Base-by-base conservation (phyloP, 2,329 filamentous ascomycete genomes). In the Thermothelomyces thermophilus region DNA sequence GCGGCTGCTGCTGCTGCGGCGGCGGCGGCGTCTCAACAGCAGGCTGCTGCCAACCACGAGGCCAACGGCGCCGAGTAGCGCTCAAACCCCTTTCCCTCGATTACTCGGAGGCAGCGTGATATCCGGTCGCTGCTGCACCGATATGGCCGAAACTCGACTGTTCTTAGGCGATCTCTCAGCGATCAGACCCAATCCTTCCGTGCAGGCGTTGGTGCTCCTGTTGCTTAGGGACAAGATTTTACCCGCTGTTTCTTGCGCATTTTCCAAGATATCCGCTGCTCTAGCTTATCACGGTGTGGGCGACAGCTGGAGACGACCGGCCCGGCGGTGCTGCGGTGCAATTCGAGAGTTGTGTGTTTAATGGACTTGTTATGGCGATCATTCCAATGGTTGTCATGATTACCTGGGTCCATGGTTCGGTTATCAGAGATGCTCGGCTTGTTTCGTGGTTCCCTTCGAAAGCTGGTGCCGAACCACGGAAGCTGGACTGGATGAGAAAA, bases 51-150 rank as follows among this genome's bases (percentile, higher is more conserved):
- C 60, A 57, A 55, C 50, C 61, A 64, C 47, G 77, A 82, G 60
- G 68, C 76, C 61, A 80, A 80, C 60, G 77, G 75, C 66, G 74
- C 73, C 62, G 73, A 78, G 50, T 50, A 55, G 43, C 16, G 17
- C 14, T 19, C 24, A 10, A 10, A 43, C 13, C 31, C 33, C 36
- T 19, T 36, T 16, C 8, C 17, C 26, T 40, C 31, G 37, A 31
- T 30, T n/a, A 16, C 41, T 43, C 54, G 44, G 47, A 46, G 44
- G 53, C 59, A 62, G 54, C 51, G 55, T 48, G 56, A 44, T 57
- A 55, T 58, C 55, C 62, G 55, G 57, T 51, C 50, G 43, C 47
- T 48, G 41, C 54, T 47, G 48, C 51, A 54, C 49, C 54, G 52
- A 56, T 53, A 47, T 53, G 44, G 50, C 53, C 53, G 50, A 41